Evolutionary conservation across 768 basidiomycete genomes (phyloP).

Genomic region (Russula compacta): DNA sequence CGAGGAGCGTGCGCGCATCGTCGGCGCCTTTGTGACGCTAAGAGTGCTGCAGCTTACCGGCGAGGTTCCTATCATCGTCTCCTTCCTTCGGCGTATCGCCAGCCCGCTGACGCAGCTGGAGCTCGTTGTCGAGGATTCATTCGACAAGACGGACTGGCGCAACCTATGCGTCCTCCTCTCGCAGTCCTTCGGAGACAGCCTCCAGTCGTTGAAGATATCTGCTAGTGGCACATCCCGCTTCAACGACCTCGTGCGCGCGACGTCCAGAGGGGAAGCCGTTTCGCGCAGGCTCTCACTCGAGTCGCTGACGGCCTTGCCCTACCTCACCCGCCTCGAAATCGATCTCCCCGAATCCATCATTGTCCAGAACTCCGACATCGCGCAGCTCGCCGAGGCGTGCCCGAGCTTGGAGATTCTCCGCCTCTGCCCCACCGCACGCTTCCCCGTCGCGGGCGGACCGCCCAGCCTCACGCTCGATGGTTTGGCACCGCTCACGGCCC

Average conservation of each 20-base stretch:
- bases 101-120: slow-evolving; percentile 61
- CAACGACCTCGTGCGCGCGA: slow-evolving; percentile 71
- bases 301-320: slow-evolving; percentile 43
- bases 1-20: slow-evolving; percentile 33
- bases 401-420: slow-evolving; percentile 62
- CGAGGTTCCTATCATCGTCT: slow-evolving; percentile 57
- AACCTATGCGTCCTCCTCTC: slow-evolving; percentile 56
- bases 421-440: slow-evolving; percentile 60
- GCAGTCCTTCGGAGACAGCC: slow-evolving; percentile 49
- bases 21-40: slow-evolving; percentile 49
- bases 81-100: slow-evolving; percentile 62
- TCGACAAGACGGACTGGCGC: slow-evolving; percentile 66
- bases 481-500: slow-evolving; percentile 46
- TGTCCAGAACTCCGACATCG: slow-evolving; percentile 53
- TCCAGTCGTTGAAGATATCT: slow-evolving; percentile 52
- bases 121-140: slow-evolving; percentile 72
- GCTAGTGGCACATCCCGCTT: slow-evolving; percentile 70
- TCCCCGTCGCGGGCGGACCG: slow-evolving; percentile 42
- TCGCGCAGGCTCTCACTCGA: slow-evolving; percentile 54
- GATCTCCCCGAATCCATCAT: slow-evolving; percentile 72
- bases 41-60: slow-evolving; percentile 60
- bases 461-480: slow-evolving; percentile 55
- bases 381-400: slow-evolving; percentile 47
- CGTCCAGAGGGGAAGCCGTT: slow-evolving; percentile 52
- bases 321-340: slow-evolving; percentile 55